phyloP scores from a whole-genome alignment of 2,329 filamentous ascomycete species.

The Aspergillus aculeatinus region DNA sequence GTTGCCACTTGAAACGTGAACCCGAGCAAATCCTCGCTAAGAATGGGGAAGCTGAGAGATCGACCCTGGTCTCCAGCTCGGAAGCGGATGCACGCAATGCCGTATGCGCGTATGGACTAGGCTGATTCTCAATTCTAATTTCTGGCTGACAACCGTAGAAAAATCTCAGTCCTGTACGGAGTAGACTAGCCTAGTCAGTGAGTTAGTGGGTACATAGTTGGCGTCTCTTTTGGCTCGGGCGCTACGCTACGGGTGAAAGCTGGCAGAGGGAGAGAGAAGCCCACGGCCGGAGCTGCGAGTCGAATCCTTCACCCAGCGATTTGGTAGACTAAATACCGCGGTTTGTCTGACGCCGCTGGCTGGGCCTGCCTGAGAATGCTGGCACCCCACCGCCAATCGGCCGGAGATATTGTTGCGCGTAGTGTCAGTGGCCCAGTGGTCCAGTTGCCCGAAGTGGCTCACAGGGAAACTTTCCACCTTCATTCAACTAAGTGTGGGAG shows the following conservation, averaged over 20 bases:
- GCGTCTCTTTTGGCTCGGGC: conserved; percentile 13
- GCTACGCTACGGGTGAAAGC: conserved; percentile 18
- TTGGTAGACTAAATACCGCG: conserved; percentile 12
- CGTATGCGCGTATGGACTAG: not conserved
- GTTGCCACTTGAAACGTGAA: not conserved
- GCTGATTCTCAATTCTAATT: not conserved
- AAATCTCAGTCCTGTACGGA: not conserved
- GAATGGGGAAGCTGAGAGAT: not conserved
- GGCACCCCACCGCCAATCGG: conserved; percentile 7
- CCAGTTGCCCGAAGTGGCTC: no score
- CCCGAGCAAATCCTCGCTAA: not conserved
- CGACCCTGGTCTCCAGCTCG: conserved; percentile 11
- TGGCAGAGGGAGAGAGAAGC: conserved; percentile 8
- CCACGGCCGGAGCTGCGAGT: conserved; percentile 18
- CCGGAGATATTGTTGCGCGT: conserved; percentile 5
- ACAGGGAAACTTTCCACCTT: conserved; percentile 10
- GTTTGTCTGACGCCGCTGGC: conserved; percentile 4
- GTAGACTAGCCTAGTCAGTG: not conserved
- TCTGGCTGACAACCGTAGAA: not conserved
- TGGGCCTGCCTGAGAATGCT: conserved; percentile 8
- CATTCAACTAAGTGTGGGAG: conserved; percentile 19
- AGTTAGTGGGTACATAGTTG: conserved; percentile 5
- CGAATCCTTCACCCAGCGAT: conserved; percentile 23
- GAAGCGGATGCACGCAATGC: conserved; percentile 22
- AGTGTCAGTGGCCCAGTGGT: conserved; percentile 8